Conservation (phyloP, 345 rosid genomes). For the Luvunga scandens region DNA sequence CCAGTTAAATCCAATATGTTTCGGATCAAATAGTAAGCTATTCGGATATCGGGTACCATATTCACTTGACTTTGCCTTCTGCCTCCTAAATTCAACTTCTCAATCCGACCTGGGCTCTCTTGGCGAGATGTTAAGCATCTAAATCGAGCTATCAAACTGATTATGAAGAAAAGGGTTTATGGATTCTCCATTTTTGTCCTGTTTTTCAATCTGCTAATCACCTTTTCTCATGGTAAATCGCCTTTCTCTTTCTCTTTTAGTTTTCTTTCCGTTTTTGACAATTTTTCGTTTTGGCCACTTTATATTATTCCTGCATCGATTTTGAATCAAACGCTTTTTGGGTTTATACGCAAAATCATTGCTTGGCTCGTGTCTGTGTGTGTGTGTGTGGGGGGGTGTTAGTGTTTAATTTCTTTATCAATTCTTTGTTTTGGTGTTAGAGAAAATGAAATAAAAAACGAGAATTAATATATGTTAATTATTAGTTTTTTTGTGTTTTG, state of each 20-base stretch:
- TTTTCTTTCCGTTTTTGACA: not conserved
- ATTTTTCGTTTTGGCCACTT: not conserved
- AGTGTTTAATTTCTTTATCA: not conserved
- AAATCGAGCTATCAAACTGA: not conserved
- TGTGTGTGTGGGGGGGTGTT: no score
- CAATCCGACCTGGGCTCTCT: not conserved
- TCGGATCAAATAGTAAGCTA: not conserved
- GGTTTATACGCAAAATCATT: not conserved
- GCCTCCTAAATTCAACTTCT: not conserved
- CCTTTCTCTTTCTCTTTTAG: not conserved
- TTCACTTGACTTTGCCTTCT: not conserved
- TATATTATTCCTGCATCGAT: not conserved
- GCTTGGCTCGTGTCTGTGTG: not conserved
- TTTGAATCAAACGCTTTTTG: not conserved
- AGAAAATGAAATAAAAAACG: not conserved
- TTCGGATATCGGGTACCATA: not conserved
- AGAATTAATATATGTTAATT: not conserved
- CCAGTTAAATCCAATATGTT: not conserved
- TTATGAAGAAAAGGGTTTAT: not conserved
- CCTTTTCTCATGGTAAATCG: slow-evolving; percentile 35
- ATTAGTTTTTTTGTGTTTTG: not conserved
- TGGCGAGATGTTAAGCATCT: not conserved
- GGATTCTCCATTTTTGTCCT: slow-evolving; percentile 18
- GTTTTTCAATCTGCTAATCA: slow-evolving; percentile 21
- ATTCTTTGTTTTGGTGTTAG: not conserved